Evolutionary conservation across 2,329 filamentous ascomycete genomes (phyloP).

Genomic region (Penicillium occitanis): DNA sequence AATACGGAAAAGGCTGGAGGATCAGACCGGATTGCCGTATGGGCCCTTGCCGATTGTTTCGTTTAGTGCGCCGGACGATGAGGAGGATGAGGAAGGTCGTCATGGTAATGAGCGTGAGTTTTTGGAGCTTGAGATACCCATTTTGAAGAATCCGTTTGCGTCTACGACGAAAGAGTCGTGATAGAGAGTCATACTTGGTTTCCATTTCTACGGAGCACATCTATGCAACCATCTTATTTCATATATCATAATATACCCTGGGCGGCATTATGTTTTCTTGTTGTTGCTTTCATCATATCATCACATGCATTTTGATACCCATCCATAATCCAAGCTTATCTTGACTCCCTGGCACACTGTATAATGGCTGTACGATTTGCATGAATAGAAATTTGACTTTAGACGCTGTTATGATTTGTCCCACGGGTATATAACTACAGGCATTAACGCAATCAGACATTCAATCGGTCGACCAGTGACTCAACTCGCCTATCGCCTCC

Average conservation of each 20-base stretch:
- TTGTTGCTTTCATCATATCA: slow-evolving; percentile 3
- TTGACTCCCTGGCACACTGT: not conserved
- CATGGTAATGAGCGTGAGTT: not conserved
- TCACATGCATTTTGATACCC: not conserved
- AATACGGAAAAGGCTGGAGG: slow-evolving; percentile 40
- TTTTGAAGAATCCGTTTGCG: slow-evolving; percentile 33
- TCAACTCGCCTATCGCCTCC: slow-evolving; percentile 39
- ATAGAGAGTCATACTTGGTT: not conserved
- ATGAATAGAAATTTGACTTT: not conserved
- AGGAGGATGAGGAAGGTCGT: slow-evolving; percentile 10
- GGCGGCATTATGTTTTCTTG: slow-evolving; percentile 9
- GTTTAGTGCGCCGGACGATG: slow-evolving; percentile 30
- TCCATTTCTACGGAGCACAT: not conserved
- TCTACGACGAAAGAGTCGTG: slow-evolving; percentile 18
- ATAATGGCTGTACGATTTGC: not conserved
- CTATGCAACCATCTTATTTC: not conserved
- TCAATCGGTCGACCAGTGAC: slow-evolving; percentile 31
- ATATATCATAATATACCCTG: slow-evolving; percentile 17
- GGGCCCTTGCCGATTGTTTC: slow-evolving; percentile 41
- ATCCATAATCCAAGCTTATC: not conserved
- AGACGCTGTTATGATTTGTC: not conserved
- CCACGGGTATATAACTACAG: not conserved
- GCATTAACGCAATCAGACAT: slow-evolving; percentile 21
- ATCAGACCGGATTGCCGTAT: slow-evolving; percentile 36
- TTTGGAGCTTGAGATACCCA: slow-evolving; percentile 28